These are phyloP conservation scores for Candida mesenterica DNA, from an alignment of 1,139 yeast genomes.

Conservation along the genomic window DNA sequence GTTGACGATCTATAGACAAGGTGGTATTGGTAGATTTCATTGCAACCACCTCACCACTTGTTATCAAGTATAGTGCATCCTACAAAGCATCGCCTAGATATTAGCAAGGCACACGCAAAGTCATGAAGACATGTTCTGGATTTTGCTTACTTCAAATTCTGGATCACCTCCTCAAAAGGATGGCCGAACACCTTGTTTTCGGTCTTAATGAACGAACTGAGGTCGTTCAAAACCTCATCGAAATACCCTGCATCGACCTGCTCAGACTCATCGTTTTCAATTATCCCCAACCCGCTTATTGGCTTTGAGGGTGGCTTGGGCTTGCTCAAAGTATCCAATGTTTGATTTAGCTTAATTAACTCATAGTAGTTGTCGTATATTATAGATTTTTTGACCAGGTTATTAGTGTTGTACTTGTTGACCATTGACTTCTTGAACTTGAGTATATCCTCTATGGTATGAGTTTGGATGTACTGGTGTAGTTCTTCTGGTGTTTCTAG, in stretches of 20 bases:
- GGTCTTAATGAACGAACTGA: conserved; percentile 25
- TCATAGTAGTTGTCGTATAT: conserved; percentile 49
- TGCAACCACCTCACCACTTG: neutral
- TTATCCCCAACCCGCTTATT: conserved; percentile 11
- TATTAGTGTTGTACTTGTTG: conserved; percentile 35
- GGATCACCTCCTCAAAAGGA: conserved; percentile 30
- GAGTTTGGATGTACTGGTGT: conserved; percentile 14
- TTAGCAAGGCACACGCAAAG: neutral
- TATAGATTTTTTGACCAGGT: conserved; percentile 45
- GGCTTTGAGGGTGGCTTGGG: conserved; percentile 14
- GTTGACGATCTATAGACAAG: conserved; percentile 53
- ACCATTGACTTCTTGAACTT: conserved; percentile 35
- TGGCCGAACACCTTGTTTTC: conserved; percentile 26
- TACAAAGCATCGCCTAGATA: neutral
- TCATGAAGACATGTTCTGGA: conserved; percentile 15
- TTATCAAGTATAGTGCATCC: no score
- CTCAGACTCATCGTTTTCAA: conserved; percentile 7
- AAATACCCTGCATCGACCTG: conserved; percentile 12
- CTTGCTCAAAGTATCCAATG: conserved; percentile 30
- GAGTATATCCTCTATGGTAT: conserved; percentile 33
- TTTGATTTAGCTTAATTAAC: conserved; percentile 41
- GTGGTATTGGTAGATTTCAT: no score
- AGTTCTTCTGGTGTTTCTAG: conserved; percentile 23
- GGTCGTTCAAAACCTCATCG: conserved; percentile 26
- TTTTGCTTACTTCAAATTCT: conserved; percentile 17